These are phyloP conservation scores for Arthrinium puccinioides DNA, from an alignment of 2,329 filamentous ascomycete genomes.

Conservation along the genomic window DNA sequence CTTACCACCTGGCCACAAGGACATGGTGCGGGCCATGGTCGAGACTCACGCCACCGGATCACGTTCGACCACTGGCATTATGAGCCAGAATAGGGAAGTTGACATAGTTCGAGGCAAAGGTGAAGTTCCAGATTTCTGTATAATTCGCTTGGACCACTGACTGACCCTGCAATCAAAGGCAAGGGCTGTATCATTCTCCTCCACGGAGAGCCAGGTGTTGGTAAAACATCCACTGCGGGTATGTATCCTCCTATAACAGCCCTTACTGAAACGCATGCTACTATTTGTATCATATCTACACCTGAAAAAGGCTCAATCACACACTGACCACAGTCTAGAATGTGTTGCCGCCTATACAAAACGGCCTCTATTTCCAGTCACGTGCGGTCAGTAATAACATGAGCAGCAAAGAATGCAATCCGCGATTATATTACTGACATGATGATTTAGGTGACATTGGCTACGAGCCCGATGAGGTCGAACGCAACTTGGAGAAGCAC, in stretches of 20 bases:
- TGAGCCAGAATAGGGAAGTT: conserved; percentile 8
- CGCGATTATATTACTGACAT: not conserved
- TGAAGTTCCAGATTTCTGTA: conserved; percentile 8
- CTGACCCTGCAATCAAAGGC: conserved; percentile 7
- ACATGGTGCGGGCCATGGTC: conserved; percentile 21
- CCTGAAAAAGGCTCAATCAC: too few relatives aligned
- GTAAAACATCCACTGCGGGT: conserved; percentile 9
- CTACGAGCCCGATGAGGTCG: not conserved
- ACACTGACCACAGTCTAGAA: not conserved
- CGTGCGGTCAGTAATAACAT: not conserved
- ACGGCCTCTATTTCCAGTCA: conserved; percentile 5
- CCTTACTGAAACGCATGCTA: too few relatives aligned
- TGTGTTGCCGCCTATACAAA: conserved; percentile 4
- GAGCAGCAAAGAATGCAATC: not conserved
- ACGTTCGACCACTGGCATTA: conserved; percentile 1
- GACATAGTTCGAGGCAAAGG: conserved; percentile 23
- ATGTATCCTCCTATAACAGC: not conserved
- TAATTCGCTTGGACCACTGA: conserved; percentile 4
- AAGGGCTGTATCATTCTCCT: conserved; percentile 25
- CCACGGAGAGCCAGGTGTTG: conserved; percentile 16
- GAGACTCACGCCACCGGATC: conserved; percentile 14
- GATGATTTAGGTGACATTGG: conserved; percentile 3
- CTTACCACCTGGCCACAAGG: conserved; percentile 17
- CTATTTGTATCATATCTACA: too few relatives aligned
- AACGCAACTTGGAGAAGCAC: not conserved